Percentiles rank a stretch among this genome's conserved stretches.
Conservation (phyloP, 2,329 filamentous ascomycete genomes). For the Stachybotrys chartarum region DNA sequence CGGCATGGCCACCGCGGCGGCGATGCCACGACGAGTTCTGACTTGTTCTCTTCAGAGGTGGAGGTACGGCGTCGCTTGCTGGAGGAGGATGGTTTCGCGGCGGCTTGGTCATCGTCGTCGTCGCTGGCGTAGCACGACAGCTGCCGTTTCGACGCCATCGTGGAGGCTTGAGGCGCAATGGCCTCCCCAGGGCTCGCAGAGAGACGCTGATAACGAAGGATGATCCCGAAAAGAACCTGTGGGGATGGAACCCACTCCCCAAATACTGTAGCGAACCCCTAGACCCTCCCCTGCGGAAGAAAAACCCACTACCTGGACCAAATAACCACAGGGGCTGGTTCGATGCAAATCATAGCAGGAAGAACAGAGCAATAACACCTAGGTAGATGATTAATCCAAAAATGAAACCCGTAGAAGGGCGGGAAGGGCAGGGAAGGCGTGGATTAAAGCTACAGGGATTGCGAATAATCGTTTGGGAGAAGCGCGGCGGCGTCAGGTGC, state of each 20-base stretch:
- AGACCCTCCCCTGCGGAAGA: neutral
- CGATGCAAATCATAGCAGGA: no score
- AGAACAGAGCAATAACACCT: no score
- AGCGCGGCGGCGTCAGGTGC: no score
- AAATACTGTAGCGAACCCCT: neutral
- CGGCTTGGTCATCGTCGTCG: constrained; percentile 1
- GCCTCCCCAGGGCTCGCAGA: neutral
- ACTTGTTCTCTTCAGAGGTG: neutral
- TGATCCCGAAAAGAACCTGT: neutral
- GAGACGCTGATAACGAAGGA: neutral
- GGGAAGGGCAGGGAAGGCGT: no score
- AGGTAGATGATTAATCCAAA: no score
- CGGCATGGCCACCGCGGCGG: neutral
- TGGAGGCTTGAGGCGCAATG: neutral
- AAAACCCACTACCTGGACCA: neutral
- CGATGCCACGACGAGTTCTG: neutral
- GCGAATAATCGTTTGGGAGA: no score
- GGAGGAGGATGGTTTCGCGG: neutral
- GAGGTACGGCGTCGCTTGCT: neutral
- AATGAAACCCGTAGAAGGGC: no score
- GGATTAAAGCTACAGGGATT: no score
- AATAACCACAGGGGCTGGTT: no score
- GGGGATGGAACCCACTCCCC: neutral
- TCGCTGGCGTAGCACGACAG: constrained; percentile 3
- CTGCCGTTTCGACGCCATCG: constrained; percentile 19